phyloP scores from a whole-genome alignment of 2,329 filamentous ascomycete species.

The Pezicula radicicola region DNA sequence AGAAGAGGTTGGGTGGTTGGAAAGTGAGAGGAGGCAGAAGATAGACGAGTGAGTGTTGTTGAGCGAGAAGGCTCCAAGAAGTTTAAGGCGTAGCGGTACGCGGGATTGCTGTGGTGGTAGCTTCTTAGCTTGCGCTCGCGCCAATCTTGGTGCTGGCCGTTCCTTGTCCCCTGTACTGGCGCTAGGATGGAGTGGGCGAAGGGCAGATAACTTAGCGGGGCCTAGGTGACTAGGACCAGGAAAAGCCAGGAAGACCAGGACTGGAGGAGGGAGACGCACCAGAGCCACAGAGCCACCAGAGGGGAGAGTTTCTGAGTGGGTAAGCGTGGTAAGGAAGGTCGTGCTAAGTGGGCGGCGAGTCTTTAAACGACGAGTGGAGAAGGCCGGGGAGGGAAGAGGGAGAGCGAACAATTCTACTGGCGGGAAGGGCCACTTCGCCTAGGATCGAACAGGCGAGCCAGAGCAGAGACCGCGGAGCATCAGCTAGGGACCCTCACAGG shows the following conservation, averaged over 20 bases:
- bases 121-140: neutral
- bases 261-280: too few species aligned
- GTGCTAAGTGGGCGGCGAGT: neutral
- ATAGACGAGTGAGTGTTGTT: neutral
- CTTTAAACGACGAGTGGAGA: neutral
- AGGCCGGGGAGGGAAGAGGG: neutral
- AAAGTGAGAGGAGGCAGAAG: constrained; percentile 27
- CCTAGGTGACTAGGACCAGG: too few species aligned
- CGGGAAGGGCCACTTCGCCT: too few species aligned
- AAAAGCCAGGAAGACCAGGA: too few species aligned
- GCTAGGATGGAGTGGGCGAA: neutral
- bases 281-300: too few species aligned
- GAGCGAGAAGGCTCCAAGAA: constrained; percentile 19
- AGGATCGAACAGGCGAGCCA: too few species aligned
- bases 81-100: constrained; percentile 16
- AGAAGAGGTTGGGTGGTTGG: constrained; percentile 14
- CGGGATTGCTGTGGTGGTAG: constrained; percentile 5
- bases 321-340: too few species aligned
- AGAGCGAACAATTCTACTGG: neutral
- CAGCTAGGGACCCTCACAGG: too few species aligned
- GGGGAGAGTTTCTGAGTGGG: too few species aligned
- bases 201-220: too few species aligned
- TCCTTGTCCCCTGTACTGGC: neutral
- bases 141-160: neutral
- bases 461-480: too few species aligned